Evolutionary conservation across 2,329 filamentous ascomycete genomes (phyloP).

Genomic region (Neopestalotiopsis sp.): DNA sequence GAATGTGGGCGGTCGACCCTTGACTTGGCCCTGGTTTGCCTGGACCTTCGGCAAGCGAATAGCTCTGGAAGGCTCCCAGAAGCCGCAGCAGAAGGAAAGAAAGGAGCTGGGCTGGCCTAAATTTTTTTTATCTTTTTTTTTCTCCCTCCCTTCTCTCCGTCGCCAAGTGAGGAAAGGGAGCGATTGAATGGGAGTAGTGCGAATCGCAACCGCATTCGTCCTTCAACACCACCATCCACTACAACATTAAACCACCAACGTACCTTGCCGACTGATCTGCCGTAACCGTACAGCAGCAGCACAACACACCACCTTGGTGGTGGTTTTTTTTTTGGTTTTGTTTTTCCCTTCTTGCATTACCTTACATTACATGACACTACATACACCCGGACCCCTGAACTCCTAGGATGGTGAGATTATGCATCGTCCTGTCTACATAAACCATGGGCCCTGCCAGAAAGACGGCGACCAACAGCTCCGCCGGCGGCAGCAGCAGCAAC

Average conservation of each 20-base stretch:
- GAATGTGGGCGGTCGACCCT: too few species aligned
- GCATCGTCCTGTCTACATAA: slow-evolving; percentile 14
- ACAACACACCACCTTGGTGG: background rate
- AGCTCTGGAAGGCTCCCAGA: too few species aligned
- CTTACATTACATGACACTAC: slow-evolving; percentile 6
- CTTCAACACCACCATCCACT: background rate
- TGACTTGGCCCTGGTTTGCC: too few species aligned
- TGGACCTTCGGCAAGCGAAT: too few species aligned
- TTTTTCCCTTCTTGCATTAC: background rate
- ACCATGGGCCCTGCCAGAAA: slow-evolving; percentile 22
- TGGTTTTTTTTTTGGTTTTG: background rate
- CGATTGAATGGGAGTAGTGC: too few species aligned
- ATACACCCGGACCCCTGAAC: background rate
- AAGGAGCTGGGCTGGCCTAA: too few species aligned
- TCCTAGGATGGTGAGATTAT: slow-evolving; percentile 7
- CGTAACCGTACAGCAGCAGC: background rate
- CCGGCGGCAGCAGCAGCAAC: slow-evolving; percentile 10
- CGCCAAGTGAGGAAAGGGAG: too few species aligned
- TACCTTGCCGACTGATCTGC: background rate
- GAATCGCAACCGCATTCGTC: background rate
- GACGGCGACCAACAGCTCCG: slow-evolving; percentile 23
- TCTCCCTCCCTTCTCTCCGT: too few species aligned
- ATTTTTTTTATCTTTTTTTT: too few species aligned
- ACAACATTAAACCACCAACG: background rate
- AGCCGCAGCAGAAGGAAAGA: too few species aligned